A percentile compares a stretch with the other conserved stretches of the same genome.
Evolutionary conservation across 148 eudicot genomes (phyloP).

Genomic region (Persicaria maculosa): DNA sequence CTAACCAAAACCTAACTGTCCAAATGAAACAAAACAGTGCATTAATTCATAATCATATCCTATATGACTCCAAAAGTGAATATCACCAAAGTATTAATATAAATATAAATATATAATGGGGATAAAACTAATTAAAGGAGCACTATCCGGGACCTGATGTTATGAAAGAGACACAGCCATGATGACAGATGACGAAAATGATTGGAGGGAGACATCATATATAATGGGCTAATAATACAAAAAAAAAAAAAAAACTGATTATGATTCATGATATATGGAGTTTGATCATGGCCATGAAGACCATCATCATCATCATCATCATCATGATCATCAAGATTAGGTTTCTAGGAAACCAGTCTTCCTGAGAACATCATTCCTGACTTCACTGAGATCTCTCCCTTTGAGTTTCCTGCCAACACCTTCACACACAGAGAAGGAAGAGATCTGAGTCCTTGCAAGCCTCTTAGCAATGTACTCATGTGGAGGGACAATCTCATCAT

Average conservation of each 20-base stretch:
- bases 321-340: neutral
- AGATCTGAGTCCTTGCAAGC: conserved; percentile 54
- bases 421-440: conserved; percentile 70
- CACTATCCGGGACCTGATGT: conserved; percentile 7
- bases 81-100: neutral
- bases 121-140: neutral
- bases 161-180: conserved; percentile 3
- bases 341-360: conserved; percentile 76
- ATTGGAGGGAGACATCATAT: conserved; percentile 11
- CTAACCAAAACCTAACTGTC: neutral
- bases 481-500: conserved; percentile 60
- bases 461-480: conserved; percentile 73
- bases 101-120: neutral
- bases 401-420: conserved; percentile 91
- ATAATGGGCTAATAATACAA: conserved; percentile 8
- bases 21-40: neutral
- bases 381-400: conserved; percentile 79
- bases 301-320: neutral
- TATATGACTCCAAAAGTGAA: neutral
- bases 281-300: neutral
- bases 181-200: conserved; percentile 1
- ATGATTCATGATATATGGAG: neutral
- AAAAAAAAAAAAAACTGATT: conserved; percentile 6
- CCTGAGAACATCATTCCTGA: conserved; percentile 64
- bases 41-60: neutral